Evolutionary conservation across 1,284 basidiomycete species (phyloP), one percentile per base, ranked within the genome.

Genomic region (Golubevia sp.): DNA sequence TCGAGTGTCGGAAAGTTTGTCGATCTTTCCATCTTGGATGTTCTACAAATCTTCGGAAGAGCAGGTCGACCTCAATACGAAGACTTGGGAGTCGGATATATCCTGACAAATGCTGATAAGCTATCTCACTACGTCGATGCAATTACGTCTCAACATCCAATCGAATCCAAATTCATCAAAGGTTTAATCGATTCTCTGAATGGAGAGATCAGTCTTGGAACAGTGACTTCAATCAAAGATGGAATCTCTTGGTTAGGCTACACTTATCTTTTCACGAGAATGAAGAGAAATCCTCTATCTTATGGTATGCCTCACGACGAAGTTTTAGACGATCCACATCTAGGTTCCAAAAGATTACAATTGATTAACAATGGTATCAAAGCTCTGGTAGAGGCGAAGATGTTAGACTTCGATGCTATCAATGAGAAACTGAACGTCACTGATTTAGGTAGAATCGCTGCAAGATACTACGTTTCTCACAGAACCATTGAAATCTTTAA

Each of bases 21-120:
- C 58, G 95, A 99, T 83, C 87, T 99, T 26, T 92, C 94, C 2
- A 91, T 99, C 15, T 87, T 99, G 49, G 97, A 99, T 83, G 97
- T 99, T 3, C 86, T 99, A 3, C 97, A 88, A 83, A 93, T 99
- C 51, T 98, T 99, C 76, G 97, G 97, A 78, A 90, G 97, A 83
- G 97, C 96, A 62, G 97, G 97, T 78, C 91, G 97, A 63, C 97
- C 97, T 0, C 97, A 97, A 15, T 88, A 97, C 68, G 97, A 99
- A 84, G 90, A 89, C 15, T 94, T 94, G 68, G 97, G 97, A 82
- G 94, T 96, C 71, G 96, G 97, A 2, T 99, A 93, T 84, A 97
- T 99, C 70, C 96, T 93, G 72, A 99, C 97, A 0, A 90, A 91
- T 0, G 89, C 91, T 44, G 97, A 99, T 77, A 98, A 96, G 84